Evolutionary conservation across 1,284 basidiomycete species (phyloP).

Genomic region (Sanghuangporus sanghuang): DNA sequence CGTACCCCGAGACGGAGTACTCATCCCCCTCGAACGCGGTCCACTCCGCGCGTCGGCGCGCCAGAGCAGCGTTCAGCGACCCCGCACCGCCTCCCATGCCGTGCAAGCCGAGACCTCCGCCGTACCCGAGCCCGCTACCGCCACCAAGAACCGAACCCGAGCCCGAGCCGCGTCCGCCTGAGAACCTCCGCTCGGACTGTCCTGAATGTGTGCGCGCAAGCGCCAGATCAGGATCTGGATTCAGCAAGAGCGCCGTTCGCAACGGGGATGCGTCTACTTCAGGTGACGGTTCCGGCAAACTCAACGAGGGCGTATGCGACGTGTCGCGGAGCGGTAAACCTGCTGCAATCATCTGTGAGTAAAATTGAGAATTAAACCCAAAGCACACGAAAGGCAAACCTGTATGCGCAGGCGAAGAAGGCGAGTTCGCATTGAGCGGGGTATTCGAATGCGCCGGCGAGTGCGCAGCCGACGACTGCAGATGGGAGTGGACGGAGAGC

Average conservation of each 20-base stretch:
- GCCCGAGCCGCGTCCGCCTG: not conserved
- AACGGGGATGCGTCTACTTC: not conserved
- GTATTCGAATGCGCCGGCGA: not conserved
- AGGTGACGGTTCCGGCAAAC: not conserved
- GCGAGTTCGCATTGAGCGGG: not conserved
- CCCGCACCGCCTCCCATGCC: not conserved
- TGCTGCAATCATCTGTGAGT: too few species aligned
- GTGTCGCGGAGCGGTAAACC: not conserved
- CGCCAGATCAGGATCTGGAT: not conserved
- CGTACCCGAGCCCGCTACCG: not conserved
- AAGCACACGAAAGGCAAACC: too few species aligned
- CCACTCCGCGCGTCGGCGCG: constrained; percentile 8
- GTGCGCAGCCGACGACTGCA: not conserved
- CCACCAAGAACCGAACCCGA: too few species aligned
- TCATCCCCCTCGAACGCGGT: constrained; percentile 8
- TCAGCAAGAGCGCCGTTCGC: not conserved
- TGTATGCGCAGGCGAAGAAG: too few species aligned
- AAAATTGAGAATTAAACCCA: too few species aligned
- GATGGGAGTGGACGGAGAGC: not conserved
- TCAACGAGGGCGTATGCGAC: not conserved
- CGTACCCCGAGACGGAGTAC: not conserved
- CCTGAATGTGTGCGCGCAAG: not conserved
- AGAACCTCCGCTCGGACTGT: not conserved
- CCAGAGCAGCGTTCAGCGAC: not conserved
- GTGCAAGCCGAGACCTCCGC: not conserved